These are phyloP conservation scores for button mushroom (Agaricus bisporus) DNA, from an alignment of 768 basidiomycete species.

Conservation along the genomic window DNA sequence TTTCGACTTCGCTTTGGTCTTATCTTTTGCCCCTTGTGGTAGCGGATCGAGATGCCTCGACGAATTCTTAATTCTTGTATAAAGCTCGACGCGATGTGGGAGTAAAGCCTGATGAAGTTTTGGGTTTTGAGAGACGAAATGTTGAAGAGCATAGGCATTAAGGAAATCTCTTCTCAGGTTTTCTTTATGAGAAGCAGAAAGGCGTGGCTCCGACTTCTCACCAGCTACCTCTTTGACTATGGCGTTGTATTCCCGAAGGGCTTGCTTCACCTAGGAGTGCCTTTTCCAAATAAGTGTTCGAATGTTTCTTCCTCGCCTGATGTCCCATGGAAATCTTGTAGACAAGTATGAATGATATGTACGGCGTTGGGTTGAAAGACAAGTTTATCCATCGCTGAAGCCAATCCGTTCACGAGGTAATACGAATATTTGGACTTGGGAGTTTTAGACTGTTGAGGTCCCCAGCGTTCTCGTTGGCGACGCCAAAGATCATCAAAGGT, in stretches of 20 bases:
- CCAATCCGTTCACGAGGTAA: constrained; percentile 1
- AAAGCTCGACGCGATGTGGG: constrained; percentile 7
- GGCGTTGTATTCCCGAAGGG: constrained; percentile 20
- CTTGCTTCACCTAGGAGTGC: background rate
- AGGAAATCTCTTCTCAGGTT: constrained; percentile 26
- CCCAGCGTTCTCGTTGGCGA: constrained; percentile 1
- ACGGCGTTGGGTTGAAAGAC: background rate
- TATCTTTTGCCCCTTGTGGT: background rate
- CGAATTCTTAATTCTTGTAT: constrained; percentile 7
- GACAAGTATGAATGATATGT: background rate
- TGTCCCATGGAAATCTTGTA: background rate
- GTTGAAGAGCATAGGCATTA: constrained; percentile 3
- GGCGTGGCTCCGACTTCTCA: constrained; percentile 6
- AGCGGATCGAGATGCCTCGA: background rate
- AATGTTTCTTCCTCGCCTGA: background rate
- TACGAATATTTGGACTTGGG: background rate
- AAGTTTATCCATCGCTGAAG: background rate
- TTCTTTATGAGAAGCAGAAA: background rate
- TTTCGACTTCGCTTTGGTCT: background rate
- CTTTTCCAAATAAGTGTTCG: background rate
- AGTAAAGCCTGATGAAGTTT: constrained; percentile 3
- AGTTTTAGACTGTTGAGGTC: constrained; percentile 2
- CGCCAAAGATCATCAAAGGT: constrained; percentile 4
- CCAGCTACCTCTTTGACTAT: background rate
- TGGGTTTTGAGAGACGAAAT: constrained; percentile 4